Evolutionary conservation across 257 asterid genomes (phyloP), one percentile per base, ranked within the genome.

Genomic region (Misopates orontium): DNA sequence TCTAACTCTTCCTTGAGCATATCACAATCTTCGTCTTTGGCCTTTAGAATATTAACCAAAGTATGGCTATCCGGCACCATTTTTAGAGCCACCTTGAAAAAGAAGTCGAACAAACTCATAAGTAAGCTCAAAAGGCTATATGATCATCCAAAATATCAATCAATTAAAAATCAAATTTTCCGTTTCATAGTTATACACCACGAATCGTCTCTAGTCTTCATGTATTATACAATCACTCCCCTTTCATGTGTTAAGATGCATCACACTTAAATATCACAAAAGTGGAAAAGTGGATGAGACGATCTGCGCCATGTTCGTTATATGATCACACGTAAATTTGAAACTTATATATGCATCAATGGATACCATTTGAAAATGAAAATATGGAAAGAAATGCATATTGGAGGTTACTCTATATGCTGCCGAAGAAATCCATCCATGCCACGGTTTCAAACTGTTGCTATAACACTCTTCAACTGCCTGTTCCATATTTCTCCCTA

Each of bases 371-470:
- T 14, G 54, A 14, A 1, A 1, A 16, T 19, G 45, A 18, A 28
- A 5, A 19, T n/a, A n/a, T n/a, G n/a, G n/a, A n/a, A n/a, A n/a
- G n/a, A n/a, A n/a, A n/a, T n/a, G n/a, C n/a, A n/a, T n/a, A n/a
- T n/a, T n/a, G n/a, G n/a, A n/a, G n/a, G n/a, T n/a, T 76, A 91
- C 98, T 79, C 48, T 80, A 63, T 77, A 87, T 48, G 98, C 98
- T 0, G 98, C 85, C 0, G 95, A 82, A 69, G 96, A 84, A 69
- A 91, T 88, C 98, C 98, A 91, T 58, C 98, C 96, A 79, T 91
- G 98, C 96, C 96, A 91, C 71, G 98, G 96, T 73, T 81, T 91
- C 21, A 91, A 80, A 58, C 90, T 91, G 48, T 23, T 48, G 52
- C 21, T 80, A 45, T 93, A 93, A 0, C 96, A 73, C 63, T 87